Conservation (phyloP, 2,329 filamentous ascomycete species). For the Cytospora paraplurivora region DNA sequence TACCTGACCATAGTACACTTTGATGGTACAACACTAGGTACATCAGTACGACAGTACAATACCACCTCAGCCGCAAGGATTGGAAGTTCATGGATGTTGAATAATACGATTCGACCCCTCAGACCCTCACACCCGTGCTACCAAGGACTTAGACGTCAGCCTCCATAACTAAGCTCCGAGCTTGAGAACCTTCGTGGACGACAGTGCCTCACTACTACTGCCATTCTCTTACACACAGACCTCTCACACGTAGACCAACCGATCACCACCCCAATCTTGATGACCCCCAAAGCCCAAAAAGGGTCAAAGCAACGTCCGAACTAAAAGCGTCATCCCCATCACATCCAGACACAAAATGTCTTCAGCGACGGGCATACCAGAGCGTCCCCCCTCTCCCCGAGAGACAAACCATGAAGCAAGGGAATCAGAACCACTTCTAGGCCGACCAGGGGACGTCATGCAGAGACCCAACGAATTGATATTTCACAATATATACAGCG, state of each 20-base stretch:
- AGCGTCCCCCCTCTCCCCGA: constrained; percentile 42
- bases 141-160: not conserved
- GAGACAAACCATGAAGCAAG: constrained; percentile 38
- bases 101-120: not conserved
- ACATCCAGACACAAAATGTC: constrained; percentile 53
- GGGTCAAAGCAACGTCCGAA: not conserved
- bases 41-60: not conserved
- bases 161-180: not conserved
- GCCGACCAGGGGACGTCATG: constrained; percentile 70
- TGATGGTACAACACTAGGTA: not conserved
- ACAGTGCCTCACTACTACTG: not conserved
- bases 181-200: not conserved
- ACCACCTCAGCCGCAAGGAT: not conserved
- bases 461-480: constrained; percentile 68
- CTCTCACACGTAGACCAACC: not conserved
- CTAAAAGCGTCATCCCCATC: not conserved
- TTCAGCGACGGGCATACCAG: constrained; percentile 67
- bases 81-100: not conserved
- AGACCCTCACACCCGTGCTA: not conserved
- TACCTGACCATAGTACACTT: not conserved
- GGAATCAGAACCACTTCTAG: constrained; percentile 72
- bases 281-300: not conserved
- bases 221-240: not conserved
- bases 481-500: constrained; percentile 71
- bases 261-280: not conserved